These are phyloP conservation scores for Mortierella sp. DNA, from an alignment of 371 early-diverging fungal genomes.

Conservation along the genomic window DNA sequence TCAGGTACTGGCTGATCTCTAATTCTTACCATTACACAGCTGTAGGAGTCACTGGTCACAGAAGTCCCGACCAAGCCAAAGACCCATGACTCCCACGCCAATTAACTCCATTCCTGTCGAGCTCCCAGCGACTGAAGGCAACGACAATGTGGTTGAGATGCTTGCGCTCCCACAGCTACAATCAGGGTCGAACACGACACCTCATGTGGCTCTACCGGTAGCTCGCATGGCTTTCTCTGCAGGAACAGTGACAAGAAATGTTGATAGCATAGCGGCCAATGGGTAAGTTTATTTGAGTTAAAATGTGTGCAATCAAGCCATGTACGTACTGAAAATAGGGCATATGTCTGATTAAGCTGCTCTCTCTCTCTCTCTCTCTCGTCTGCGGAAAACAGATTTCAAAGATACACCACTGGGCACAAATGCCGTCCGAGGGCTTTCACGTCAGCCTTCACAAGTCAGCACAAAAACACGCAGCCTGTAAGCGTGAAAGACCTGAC, in stretches of 20 bases:
- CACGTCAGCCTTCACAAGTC: constrained; percentile 25
- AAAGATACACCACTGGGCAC: constrained; percentile 23
- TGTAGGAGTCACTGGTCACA: constrained; percentile 10
- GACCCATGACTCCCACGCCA: constrained; percentile 14
- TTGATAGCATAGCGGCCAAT: constrained; percentile 11
- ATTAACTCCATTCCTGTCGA: constrained; percentile 7
- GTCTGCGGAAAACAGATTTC: constrained; percentile 18
- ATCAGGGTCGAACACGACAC: constrained; percentile 7
- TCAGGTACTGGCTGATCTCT: constrained; percentile 16
- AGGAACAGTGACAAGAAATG: constrained; percentile 8
- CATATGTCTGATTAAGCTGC: constrained; percentile 8
- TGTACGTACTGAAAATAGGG: constrained; percentile 2
- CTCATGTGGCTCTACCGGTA: constrained; percentile 5
- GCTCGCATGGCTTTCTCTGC: constrained; percentile 12
- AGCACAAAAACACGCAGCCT: constrained; percentile 23
- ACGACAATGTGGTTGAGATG: constrained; percentile 13
- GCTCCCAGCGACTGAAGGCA: constrained; percentile 16
- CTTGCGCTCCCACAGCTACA: constrained; percentile 11
- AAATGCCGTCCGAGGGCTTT: constrained; percentile 25
- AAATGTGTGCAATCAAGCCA: constrained; percentile 11
- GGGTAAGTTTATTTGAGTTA: constrained; percentile 15
- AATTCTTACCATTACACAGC: constrained; percentile 4
- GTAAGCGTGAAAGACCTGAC: constrained; percentile 11
- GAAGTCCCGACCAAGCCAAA: constrained; percentile 15
- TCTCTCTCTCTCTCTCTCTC: constrained; percentile 16